These are phyloP conservation scores for Microbotryum lychnidis-dioicae DNA, from an alignment of 1,284 basidiomycete species.

Conservation along the genomic window DNA sequence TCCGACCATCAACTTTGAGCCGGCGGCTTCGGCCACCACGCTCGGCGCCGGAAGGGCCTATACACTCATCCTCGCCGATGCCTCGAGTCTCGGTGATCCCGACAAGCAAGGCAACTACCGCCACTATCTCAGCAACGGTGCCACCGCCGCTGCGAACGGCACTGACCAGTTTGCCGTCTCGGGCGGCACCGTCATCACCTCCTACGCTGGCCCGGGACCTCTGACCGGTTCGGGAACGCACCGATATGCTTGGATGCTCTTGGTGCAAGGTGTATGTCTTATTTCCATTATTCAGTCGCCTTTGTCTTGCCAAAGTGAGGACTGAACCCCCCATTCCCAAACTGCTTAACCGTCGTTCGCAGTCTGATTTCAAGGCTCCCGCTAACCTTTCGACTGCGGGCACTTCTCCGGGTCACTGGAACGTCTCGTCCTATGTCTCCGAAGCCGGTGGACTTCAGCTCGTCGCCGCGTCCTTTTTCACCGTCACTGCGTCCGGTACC, in stretches of 20 bases:
- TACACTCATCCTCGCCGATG: constrained; percentile 62
- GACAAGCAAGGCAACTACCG: constrained; percentile 38
- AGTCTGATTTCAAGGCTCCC: constrained; percentile 53
- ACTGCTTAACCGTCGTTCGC: too few species aligned
- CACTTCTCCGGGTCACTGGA: constrained; percentile 49
- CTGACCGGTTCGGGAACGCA: constrained; percentile 9
- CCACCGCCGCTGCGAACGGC: constrained; percentile 43
- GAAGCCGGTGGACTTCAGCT: constrained; percentile 38
- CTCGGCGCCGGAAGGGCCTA: constrained; percentile 36
- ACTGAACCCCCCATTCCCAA: too few species aligned
- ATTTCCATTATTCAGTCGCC: too few species aligned
- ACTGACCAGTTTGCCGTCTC: constrained; percentile 16
- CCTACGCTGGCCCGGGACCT: constrained; percentile 59
- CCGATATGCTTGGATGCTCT: constrained; percentile 59
- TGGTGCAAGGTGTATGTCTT: constrained; percentile 48
- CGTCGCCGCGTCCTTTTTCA: constrained; percentile 56
- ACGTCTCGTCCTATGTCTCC: constrained; percentile 39
- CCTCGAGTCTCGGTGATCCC: constrained; percentile 34
- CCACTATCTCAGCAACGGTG: constrained; percentile 71
- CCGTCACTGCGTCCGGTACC: constrained; percentile 42
- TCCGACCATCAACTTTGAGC: background rate
- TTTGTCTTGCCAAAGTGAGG: too few species aligned
- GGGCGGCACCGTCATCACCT: constrained; percentile 42
- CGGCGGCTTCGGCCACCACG: background rate
- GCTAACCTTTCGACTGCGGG: constrained; percentile 48